These are phyloP conservation scores for Rhynchospora breviuscula DNA, from an alignment of 176 grass and related monocot species.

Conservation along the genomic window DNA sequence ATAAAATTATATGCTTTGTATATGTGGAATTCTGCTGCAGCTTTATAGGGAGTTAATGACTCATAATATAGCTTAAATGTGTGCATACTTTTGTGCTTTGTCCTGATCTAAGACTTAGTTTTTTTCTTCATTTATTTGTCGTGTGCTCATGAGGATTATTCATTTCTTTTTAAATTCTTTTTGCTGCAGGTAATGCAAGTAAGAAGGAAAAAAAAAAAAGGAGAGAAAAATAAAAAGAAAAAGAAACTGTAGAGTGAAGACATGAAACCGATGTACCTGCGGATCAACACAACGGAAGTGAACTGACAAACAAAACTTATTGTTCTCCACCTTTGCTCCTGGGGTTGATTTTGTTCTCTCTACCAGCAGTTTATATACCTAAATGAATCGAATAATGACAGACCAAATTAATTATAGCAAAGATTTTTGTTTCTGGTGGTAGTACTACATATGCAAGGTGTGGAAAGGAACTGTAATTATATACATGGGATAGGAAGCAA, in stretches of 20 bases:
- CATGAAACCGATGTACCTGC: conserved; percentile 19
- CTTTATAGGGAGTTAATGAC: no score
- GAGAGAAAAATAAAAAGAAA: neutral
- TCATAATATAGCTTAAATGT: no score
- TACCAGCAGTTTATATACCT: conserved; percentile 36
- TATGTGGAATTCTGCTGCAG: no score
- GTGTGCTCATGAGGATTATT: neutral
- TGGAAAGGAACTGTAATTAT: neutral
- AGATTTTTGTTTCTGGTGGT: neutral
- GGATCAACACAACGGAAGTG: conserved; percentile 68
- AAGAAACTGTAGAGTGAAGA: neutral
- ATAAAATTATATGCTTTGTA: no score
- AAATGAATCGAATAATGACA: neutral
- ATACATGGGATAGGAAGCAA: neutral
- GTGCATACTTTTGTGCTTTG: neutral
- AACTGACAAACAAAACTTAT: conserved; percentile 71
- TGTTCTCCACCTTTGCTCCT: conserved; percentile 69
- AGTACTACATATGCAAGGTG: neutral
- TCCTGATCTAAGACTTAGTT: neutral
- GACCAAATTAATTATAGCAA: neutral
- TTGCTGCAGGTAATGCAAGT: neutral
- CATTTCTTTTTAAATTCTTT: neutral
- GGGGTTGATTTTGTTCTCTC: conserved; percentile 31
- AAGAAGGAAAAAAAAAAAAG: neutral
- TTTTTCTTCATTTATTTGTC: neutral